Evolutionary conservation across 345 rosid genomes (phyloP).

Genomic region (Aquilaria malaccensis): DNA sequence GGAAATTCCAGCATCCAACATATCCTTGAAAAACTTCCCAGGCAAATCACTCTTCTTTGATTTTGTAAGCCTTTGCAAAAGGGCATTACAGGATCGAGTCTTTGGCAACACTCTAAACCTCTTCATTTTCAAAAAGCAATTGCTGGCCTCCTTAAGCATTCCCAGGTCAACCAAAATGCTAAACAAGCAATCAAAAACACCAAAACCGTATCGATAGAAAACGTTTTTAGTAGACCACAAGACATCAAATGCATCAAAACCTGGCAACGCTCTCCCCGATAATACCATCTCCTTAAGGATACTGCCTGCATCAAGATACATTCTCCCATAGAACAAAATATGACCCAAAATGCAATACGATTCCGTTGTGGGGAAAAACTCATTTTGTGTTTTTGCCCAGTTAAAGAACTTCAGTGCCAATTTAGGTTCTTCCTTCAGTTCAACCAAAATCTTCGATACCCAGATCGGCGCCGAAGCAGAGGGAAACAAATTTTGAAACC

Average conservation of each 20-base stretch:
- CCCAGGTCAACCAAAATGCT: conserved; percentile 56
- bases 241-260: conserved; percentile 47
- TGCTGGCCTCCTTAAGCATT: conserved; percentile 48
- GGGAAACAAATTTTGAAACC: conserved; percentile 17
- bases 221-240: conserved; percentile 63
- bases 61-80: conserved; percentile 43
- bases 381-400: conserved; percentile 37
- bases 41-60: conserved; percentile 23
- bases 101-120: conserved; percentile 52
- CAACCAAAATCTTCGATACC: conserved; percentile 46
- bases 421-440: conserved; percentile 39
- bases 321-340: conserved; percentile 44
- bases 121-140: conserved; percentile 51
- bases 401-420: conserved; percentile 58
- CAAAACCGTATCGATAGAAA: conserved; percentile 38
- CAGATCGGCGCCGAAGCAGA: conserved; percentile 38
- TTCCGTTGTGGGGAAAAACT: conserved; percentile 32
- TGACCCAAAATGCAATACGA: conserved; percentile 48
- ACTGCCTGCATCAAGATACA: conserved; percentile 46
- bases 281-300: conserved; percentile 45
- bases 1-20: conserved; percentile 40
- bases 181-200: conserved; percentile 74
- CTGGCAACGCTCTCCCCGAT: conserved; percentile 14
- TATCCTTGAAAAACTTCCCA: conserved; percentile 40
- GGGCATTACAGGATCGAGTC: conserved; percentile 54